Evolutionary conservation across 768 basidiomycete species (phyloP), one percentile per base, ranked within the genome.

Genomic region (Grammothele lineata): DNA sequence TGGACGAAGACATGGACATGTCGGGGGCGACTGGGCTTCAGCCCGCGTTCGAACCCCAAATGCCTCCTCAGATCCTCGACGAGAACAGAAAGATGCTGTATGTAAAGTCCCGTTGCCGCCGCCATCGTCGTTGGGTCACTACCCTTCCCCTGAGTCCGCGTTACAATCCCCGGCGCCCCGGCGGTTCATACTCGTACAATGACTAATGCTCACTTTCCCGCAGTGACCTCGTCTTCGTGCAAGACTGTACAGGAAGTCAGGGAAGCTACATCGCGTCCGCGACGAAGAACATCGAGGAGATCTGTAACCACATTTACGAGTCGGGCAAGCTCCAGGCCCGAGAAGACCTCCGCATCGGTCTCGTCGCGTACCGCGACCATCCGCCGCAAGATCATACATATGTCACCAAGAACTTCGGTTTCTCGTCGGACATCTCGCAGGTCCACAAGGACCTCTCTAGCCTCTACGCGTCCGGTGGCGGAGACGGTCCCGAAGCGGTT

Each of bases 351-450:
- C 81, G 92, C 53, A 83, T 98, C 33, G 96, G 94, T 48, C 77
- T 98, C 49, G 78, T 98, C 55, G 93, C 92, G 34, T 98, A 94
- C 70, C 81, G 95, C 51, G 94, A 98, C 70, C 92, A 98, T 62
- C 94, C 94, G 21, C 94, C 94, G 14, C 94, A 98, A 70, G 94
- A 98, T 63, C 91, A 90, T 59, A 93, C 92, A 45, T 98, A 93
- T 64, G 72, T 98, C 53, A 85, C 85, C 60, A 92, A 87, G 73
- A 93, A 88, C 63, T 92, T 93, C 74, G 90, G 89, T 2, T 97
- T 98, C 69, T 87, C 93, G 19, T 91, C 90, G 10, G 88, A 95
- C 62, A 93, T 95, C 56, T 74, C 78, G 58, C 78, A 87, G 61
- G 88, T 97, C 19, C 87, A 95, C 57, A 82, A 76, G 57, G 79